Evolutionary conservation across 2,329 filamentous ascomycete genomes (phyloP).

Genomic region (Beauveria sp.): DNA sequence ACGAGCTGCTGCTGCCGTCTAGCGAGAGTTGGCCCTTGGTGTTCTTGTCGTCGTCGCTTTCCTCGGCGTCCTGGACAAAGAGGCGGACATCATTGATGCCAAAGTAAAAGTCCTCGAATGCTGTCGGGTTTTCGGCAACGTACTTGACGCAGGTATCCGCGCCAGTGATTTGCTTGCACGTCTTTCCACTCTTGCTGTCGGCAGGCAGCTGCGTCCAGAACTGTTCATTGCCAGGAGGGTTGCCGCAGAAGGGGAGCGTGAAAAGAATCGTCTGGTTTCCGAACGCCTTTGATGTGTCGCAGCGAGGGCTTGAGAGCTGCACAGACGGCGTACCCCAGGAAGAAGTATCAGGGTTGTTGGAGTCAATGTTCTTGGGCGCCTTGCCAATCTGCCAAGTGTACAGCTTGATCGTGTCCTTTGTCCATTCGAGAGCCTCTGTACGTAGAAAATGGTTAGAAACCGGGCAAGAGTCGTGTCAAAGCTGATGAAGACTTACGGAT

Average conservation of each 20-base stretch:
- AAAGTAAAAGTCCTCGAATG: background rate
- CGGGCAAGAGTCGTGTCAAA: no score
- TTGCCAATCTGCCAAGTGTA: conserved; percentile 25
- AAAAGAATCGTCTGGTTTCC: conserved; percentile 1
- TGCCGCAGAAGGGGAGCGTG: conserved; percentile 4
- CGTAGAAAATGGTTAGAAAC: no score
- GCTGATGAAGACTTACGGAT: background rate
- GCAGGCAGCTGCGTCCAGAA: conserved; percentile 2
- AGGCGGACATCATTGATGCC: background rate
- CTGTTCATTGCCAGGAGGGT: background rate
- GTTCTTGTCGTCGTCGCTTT: no score
- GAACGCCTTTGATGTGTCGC: background rate
- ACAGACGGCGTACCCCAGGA: conserved; percentile 6
- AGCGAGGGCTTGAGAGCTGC: background rate
- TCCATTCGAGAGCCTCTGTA: conserved; percentile 29
- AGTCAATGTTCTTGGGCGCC: conserved; percentile 22
- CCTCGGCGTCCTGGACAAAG: background rate
- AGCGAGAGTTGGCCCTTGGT: background rate
- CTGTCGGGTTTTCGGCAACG: conserved; percentile 1
- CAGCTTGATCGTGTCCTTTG: conserved; percentile 26
- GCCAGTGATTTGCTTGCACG: conserved; percentile 1
- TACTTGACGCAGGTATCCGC: background rate
- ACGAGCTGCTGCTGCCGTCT: background rate
- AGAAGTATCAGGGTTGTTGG: background rate
- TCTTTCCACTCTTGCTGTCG: background rate